These are phyloP conservation scores for Phytophthora vignae DNA, from an alignment of 352 stramenopile genomes.

Conservation along the genomic window DNA sequence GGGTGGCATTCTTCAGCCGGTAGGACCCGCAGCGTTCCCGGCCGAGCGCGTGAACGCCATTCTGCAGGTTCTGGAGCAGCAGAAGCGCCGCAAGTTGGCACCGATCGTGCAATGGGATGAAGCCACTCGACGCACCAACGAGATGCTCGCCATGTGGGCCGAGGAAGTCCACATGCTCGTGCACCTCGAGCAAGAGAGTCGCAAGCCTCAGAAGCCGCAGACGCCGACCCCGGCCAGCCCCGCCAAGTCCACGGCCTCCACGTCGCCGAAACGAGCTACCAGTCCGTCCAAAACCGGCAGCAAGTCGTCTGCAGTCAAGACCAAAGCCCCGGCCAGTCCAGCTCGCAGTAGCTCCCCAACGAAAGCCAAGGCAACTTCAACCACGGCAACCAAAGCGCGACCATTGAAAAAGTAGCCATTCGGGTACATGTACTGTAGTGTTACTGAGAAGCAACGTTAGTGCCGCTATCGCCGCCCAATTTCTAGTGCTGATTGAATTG, in stretches of 20 bases:
- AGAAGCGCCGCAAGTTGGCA: conserved; percentile 40
- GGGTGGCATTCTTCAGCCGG: conserved; percentile 43
- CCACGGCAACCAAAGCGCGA: conserved; percentile 7
- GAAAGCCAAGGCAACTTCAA: conserved; percentile 28
- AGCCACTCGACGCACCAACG: conserved; percentile 52
- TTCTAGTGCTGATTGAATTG: no score
- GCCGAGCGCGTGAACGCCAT: conserved; percentile 60
- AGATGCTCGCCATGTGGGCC: conserved; percentile 65
- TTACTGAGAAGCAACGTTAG: no score
- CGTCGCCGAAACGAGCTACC: conserved; percentile 3
- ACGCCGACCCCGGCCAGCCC: neutral
- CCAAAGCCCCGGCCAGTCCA: conserved; percentile 23
- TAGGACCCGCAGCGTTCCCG: conserved; percentile 45
- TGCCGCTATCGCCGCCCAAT: no score
- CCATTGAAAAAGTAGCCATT: conserved; percentile 24
- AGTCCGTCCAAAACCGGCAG: conserved; percentile 24
- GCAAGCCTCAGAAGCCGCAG: conserved; percentile 55
- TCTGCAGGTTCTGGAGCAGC: conserved; percentile 45
- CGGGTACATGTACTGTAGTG: no score
- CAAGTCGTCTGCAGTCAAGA: conserved; percentile 3
- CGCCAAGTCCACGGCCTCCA: conserved; percentile 12
- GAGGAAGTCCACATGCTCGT: conserved; percentile 70
- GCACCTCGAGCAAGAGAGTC: conserved; percentile 64
- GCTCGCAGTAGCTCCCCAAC: conserved; percentile 16
- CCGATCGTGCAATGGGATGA: conserved; percentile 66